phyloP scores from a whole-genome alignment of 2,329 filamentous ascomycete genomes.

The Ceratocystis albifundus region DNA sequence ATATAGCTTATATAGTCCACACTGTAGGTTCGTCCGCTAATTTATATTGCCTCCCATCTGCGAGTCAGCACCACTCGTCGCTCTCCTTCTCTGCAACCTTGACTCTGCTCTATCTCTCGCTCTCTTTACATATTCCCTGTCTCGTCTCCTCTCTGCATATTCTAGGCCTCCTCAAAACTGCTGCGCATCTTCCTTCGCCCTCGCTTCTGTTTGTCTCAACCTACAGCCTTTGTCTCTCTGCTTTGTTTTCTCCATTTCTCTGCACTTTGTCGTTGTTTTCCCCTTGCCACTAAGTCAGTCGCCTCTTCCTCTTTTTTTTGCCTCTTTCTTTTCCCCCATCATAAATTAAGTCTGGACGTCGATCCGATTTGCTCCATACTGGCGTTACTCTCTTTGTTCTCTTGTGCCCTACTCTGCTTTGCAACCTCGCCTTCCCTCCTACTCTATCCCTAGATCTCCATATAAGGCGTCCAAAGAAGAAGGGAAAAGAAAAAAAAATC shows the following conservation, averaged over 20 bases:
- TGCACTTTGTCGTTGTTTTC: conserved; percentile 9
- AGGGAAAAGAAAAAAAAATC: too few relatives aligned
- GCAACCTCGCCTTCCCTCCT: neutral
- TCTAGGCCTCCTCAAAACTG: conserved; percentile 10
- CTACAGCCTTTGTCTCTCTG: conserved; percentile 7
- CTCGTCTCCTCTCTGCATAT: neutral
- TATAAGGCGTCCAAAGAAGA: neutral
- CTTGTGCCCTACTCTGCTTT: neutral
- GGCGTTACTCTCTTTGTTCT: neutral
- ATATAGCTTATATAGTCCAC: neutral
- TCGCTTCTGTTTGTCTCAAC: conserved; percentile 15
- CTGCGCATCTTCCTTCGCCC: conserved; percentile 14
- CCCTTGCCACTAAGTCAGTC: conserved; percentile 1
- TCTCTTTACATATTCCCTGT: neutral
- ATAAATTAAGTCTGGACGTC: neutral
- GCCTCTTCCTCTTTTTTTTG: conserved; percentile 2
- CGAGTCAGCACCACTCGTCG: neutral
- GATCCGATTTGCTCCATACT: neutral
- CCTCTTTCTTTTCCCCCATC: neutral
- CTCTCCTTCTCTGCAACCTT: neutral
- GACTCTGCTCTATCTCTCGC: neutral
- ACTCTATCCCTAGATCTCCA: neutral
- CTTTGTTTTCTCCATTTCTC: conserved; percentile 9
- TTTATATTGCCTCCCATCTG: neutral
- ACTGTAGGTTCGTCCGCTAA: neutral